phyloP scores from a whole-genome alignment of 169 alveolate genomes.

The Eimeria praecox region DNA sequence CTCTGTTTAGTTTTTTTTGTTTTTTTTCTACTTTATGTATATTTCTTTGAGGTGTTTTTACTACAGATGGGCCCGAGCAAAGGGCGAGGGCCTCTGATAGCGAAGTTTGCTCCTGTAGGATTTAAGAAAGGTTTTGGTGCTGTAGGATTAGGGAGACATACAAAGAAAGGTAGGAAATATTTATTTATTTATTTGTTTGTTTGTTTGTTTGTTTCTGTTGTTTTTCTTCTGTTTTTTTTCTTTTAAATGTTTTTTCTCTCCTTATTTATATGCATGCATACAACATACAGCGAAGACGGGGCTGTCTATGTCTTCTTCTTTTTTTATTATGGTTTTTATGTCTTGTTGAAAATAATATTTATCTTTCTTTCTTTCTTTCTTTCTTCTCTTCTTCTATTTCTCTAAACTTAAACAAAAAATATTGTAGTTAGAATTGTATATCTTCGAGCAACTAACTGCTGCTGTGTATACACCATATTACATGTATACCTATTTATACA shows the following conservation, averaged over 20 bases:
- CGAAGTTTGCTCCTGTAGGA: constrained; percentile 91
- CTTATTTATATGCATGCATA: neutral
- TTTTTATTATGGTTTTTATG: neutral
- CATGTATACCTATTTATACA: too few species aligned
- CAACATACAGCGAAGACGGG: too few species aligned
- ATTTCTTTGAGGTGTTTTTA: neutral
- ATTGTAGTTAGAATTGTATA: too few species aligned
- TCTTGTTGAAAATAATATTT: too few species aligned
- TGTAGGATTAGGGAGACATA: constrained; percentile 92
- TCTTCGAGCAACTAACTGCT: too few species aligned
- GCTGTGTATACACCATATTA: neutral
- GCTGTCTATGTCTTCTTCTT: neutral
- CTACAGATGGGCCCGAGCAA: constrained; percentile 90
- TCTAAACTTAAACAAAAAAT: too few species aligned
- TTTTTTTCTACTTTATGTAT: neutral
- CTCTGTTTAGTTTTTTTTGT: neutral
- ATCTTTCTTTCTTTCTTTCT: too few species aligned
- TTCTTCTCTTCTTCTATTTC: too few species aligned
- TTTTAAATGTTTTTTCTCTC: too few species aligned
- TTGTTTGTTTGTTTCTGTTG: too few species aligned
- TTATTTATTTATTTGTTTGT: too few species aligned
- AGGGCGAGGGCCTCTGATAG: constrained; percentile 93
- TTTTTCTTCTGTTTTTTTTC: neutral
- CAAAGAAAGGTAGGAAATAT: constrained; percentile 89
- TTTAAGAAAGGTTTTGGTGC: constrained; percentile 94